These are phyloP conservation scores for Botryotinia convoluta DNA, from an alignment of 2,329 filamentous ascomycete species.

Conservation along the genomic window DNA sequence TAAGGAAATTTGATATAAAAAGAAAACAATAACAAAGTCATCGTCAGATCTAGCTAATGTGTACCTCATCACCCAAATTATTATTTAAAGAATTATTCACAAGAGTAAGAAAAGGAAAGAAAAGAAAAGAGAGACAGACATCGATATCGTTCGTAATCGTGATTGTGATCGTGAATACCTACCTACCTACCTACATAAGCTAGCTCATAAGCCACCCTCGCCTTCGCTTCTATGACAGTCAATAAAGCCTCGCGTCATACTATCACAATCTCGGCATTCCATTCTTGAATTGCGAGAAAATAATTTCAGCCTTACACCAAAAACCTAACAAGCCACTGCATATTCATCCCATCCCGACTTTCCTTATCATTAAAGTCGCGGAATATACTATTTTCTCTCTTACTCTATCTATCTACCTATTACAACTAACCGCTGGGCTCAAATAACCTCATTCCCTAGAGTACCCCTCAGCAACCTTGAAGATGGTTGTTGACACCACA, in stretches of 20 bases:
- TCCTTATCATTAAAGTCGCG: background rate
- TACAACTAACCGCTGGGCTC: background rate
- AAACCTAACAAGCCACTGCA: background rate
- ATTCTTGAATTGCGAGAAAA: conserved; percentile 12
- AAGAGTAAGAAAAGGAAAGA: background rate
- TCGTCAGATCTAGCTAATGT: background rate
- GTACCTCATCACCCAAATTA: background rate
- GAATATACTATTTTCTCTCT: background rate
- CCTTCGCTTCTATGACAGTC: background rate
- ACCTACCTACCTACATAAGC: background rate
- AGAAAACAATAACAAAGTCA: background rate
- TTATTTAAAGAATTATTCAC: background rate
- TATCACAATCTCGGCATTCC: conserved; percentile 5
- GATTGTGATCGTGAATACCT: background rate
- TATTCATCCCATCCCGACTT: background rate
- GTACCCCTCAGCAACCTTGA: conserved; percentile 2
- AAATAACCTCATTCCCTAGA: background rate
- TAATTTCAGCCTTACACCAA: conserved; percentile 12
- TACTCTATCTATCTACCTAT: background rate
- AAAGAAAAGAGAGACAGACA: background rate
- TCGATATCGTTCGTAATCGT: background rate
- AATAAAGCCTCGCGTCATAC: conserved; percentile 22
- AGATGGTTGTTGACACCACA: conserved; percentile 38
- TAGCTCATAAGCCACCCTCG: background rate
- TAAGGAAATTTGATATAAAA: background rate